phyloP scores from a whole-genome alignment of 345 rosid species.

The Erysimum cheiranthoides region DNA sequence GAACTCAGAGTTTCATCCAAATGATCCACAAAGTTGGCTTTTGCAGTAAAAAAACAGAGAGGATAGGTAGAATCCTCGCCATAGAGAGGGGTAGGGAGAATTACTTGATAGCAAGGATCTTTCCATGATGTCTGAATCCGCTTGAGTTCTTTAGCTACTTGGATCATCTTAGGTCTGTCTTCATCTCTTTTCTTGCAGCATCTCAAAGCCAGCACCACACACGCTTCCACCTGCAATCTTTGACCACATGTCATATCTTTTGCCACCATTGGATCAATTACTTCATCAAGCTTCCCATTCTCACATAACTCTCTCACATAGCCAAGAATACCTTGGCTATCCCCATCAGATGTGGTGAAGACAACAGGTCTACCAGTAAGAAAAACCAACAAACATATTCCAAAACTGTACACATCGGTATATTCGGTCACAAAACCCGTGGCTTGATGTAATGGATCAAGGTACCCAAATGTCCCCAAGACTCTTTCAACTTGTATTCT shows the following conservation, averaged over 20 bases:
- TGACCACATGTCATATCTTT: conserved; percentile 7
- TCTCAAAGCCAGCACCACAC: conserved; percentile 26
- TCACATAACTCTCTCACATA: background rate
- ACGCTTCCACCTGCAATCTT: conserved; percentile 24
- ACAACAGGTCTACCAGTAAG: background rate
- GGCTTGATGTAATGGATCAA: background rate
- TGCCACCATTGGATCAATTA: background rate
- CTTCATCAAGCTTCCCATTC: background rate
- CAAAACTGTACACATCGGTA: background rate
- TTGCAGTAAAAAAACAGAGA: too few species aligned
- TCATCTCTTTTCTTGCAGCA: conserved; percentile 22
- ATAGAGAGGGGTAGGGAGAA: too few species aligned
- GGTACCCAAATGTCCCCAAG: background rate
- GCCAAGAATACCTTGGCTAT: background rate
- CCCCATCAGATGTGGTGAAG: background rate
- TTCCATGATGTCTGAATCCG: background rate
- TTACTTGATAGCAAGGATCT: background rate
- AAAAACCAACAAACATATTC: background rate
- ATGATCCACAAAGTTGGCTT: too few species aligned
- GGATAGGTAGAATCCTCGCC: too few species aligned
- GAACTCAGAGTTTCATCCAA: too few species aligned
- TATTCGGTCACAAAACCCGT: background rate
- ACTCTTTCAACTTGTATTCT: background rate
- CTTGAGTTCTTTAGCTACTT: conserved; percentile 36
- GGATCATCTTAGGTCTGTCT: conserved; percentile 18